phyloP scores from a whole-genome alignment of 768 basidiomycete species.

The Pleurotus platypus region DNA sequence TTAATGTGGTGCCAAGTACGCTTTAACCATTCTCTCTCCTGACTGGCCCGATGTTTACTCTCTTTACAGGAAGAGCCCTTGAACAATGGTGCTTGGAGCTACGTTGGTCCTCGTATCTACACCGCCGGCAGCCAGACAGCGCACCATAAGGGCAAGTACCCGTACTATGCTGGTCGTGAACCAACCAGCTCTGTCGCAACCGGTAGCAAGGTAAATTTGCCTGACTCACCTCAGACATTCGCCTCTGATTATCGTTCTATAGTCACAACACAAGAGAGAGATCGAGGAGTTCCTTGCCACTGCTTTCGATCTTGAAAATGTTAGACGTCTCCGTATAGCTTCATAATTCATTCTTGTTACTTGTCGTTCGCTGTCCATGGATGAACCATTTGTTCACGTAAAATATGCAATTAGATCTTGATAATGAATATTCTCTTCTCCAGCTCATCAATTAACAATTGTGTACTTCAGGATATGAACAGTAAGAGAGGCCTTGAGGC shows the following conservation, averaged over 20 bases:
- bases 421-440: no score
- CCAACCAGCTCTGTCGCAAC: slow-evolving; percentile 92
- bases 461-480: no score
- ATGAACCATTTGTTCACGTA: no score
- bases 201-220: slow-evolving; percentile 70
- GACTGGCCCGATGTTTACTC: background rate
- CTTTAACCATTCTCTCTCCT: background rate
- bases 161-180: slow-evolving; percentile 87
- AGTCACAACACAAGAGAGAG: slow-evolving; percentile 89
- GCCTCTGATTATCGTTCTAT: slow-evolving; percentile 15
- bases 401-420: no score
- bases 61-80: slow-evolving; percentile 78
- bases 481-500: no score
- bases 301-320: slow-evolving; percentile 44
- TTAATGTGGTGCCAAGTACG: slow-evolving; percentile 87
- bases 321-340: slow-evolving; percentile 14
- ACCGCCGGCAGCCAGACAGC: slow-evolving; percentile 90
- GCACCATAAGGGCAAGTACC: slow-evolving; percentile 89
- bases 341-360: background rate
- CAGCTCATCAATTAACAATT: no score
- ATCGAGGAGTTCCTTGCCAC: slow-evolving; percentile 68
- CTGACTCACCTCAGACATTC: background rate
- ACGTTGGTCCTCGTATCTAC: slow-evolving; percentile 88
- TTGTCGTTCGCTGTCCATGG: no score
- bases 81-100: slow-evolving; percentile 97